Percentiles rank a stretch among this genome's conserved stretches.
Evolutionary conservation across 805 yeast genomes (phyloP).

Genomic region (Suhomyces vadensis): DNA sequence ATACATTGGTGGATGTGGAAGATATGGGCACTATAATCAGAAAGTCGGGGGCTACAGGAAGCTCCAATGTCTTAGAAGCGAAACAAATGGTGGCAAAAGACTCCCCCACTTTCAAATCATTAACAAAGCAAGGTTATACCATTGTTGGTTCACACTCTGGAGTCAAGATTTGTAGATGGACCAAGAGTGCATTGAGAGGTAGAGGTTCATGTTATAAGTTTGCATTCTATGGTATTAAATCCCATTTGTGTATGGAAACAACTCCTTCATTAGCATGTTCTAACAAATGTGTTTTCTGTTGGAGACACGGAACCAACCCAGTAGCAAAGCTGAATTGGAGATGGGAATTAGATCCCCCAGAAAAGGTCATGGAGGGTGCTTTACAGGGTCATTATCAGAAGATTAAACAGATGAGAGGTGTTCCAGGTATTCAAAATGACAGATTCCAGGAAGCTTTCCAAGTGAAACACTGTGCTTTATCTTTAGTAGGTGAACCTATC

Average conservation of each 20-base stretch:
- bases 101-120: conserved; percentile 83
- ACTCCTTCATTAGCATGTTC: conserved; percentile 94
- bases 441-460: conserved; percentile 88
- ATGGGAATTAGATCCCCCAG: conserved; percentile 93
- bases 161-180: conserved; percentile 94
- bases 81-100: conserved; percentile 89
- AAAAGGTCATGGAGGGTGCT: conserved; percentile 80
- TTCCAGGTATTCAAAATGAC: conserved; percentile 89
- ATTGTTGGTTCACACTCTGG: conserved; percentile 94
- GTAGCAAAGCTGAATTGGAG: conserved; percentile 91
- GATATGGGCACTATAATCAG: conserved; percentile 72
- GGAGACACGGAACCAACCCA: conserved; percentile 98
- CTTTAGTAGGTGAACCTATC: conserved; percentile 93
- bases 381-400: conserved; percentile 85
- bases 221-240: conserved; percentile 87
- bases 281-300: conserved; percentile 92
- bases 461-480: conserved; percentile 88
- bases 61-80: conserved; percentile 14
- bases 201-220: conserved; percentile 92
- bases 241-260: conserved; percentile 94
- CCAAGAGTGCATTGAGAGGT: conserved; percentile 90
- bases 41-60: conserved; percentile 26
- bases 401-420: conserved; percentile 92
- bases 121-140: conserved; percentile 92
- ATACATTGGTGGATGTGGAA: conserved; percentile 73